A percentile compares a stretch with the other conserved stretches of the same genome.
Evolutionary conservation across 169 alveolate species (phyloP).

Genomic region (Cryptosporidium xiaoi): DNA sequence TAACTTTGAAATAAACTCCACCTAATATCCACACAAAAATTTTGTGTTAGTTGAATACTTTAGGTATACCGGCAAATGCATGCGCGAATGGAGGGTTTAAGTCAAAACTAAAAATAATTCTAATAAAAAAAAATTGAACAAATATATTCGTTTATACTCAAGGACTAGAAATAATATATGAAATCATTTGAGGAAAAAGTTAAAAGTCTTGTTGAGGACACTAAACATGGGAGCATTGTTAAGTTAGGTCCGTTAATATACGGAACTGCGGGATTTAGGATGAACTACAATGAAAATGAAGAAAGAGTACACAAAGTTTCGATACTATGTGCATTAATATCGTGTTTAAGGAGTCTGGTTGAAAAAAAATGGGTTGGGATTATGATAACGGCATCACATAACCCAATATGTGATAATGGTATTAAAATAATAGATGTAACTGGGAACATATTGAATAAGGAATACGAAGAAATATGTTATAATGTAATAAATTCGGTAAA

Average conservation of each 20-base stretch:
- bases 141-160: neutral
- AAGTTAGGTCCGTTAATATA: conserved; percentile 56
- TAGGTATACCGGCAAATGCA: conserved; percentile 34
- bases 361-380: conserved; percentile 83
- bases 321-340: conserved; percentile 51
- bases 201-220: neutral
- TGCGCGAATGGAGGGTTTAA: conserved; percentile 21
- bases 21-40: conserved; percentile 32
- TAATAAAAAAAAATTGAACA: neutral
- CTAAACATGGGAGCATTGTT: neutral
- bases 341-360: conserved; percentile 43
- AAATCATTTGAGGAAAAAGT: conserved; percentile 25
- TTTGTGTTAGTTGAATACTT: neutral
- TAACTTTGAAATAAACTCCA: no score
- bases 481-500: conserved; percentile 72
- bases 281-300: conserved; percentile 50
- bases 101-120: neutral
- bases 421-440: conserved; percentile 85
- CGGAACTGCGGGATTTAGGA: conserved; percentile 76
- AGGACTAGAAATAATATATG: neutral
- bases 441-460: conserved; percentile 87
- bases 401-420: conserved; percentile 89
- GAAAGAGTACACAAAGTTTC: conserved; percentile 22
- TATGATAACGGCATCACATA: conserved; percentile 93
- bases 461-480: conserved; percentile 81